Evolutionary conservation across 192 early-diverging fungal genomes (phyloP).

Genomic region (Obelidium mucronatum): DNA sequence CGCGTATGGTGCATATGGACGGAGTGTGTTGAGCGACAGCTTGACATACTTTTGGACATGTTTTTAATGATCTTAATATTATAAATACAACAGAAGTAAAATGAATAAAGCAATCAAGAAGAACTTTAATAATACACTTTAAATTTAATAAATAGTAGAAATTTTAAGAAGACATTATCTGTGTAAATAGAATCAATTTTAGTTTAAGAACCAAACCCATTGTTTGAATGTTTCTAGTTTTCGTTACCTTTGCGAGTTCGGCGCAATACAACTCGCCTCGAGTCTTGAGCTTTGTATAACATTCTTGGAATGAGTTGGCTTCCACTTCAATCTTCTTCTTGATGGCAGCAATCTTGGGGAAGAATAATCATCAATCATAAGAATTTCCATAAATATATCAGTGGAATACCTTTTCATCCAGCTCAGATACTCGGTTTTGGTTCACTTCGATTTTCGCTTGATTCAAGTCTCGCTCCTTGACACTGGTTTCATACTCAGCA

Average conservation of each 20-base stretch:
- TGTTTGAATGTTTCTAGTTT: no score
- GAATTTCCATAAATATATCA: background rate
- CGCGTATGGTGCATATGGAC: constrained; percentile 23
- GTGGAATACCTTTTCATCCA: constrained; percentile 50
- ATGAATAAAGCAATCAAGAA: background rate
- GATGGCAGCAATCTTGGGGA: constrained; percentile 4
- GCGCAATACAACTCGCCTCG: constrained; percentile 1
- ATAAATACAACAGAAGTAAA: background rate
- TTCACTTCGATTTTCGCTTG: constrained; percentile 49
- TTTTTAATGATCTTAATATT: background rate
- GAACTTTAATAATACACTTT: background rate
- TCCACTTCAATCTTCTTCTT: constrained; percentile 19
- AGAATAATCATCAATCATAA: background rate
- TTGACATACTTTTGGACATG: background rate
- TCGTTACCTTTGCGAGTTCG: constrained; percentile 8
- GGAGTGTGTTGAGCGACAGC: background rate
- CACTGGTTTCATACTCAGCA: constrained; percentile 39
- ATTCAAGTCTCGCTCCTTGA: constrained; percentile 33
- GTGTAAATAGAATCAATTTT: no score
- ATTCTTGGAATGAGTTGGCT: constrained; percentile 2
- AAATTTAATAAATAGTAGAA: background rate
- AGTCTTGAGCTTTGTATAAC: constrained; percentile 11
- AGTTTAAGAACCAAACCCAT: no score
- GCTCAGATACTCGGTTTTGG: constrained; percentile 28
- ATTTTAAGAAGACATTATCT: background rate